These are phyloP conservation scores for Acanthamoeba triangularis DNA, from an alignment of 208 protist species.

Conservation along the genomic window DNA sequence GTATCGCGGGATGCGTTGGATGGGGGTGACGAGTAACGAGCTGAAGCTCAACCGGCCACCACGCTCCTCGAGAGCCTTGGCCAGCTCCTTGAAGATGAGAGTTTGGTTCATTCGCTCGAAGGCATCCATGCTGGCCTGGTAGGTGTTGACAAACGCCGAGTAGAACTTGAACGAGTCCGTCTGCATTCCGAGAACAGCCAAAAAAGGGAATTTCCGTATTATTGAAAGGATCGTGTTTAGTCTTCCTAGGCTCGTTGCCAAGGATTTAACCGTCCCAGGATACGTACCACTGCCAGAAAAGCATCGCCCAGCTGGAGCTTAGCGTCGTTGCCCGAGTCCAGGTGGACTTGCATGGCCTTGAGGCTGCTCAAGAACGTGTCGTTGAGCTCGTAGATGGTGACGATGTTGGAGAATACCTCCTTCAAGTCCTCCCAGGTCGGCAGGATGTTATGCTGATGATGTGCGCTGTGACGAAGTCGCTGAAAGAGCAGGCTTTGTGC, in stretches of 20 bases:
- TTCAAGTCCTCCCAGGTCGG: constrained; percentile 1
- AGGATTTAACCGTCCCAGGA: too few species aligned
- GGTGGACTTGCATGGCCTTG: background rate
- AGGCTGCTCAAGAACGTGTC: background rate
- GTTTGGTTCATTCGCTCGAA: background rate
- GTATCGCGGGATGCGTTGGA: constrained; percentile 20
- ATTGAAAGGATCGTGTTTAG: too few species aligned
- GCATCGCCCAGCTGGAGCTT: constrained; percentile 41
- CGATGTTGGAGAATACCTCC: constrained; percentile 16
- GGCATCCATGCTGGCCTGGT: constrained; percentile 22
- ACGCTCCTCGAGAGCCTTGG: background rate
- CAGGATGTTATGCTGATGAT: background rate
- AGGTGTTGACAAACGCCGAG: constrained; percentile 34
- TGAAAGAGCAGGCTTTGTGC: background rate
- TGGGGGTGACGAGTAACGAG: constrained; percentile 35
- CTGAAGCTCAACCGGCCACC: background rate
- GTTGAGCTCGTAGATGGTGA: constrained; percentile 47
- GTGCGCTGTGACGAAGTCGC: background rate
- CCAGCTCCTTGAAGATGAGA: background rate
- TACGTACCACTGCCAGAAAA: background rate
- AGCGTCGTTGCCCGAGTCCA: background rate
- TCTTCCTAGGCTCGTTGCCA: too few species aligned
- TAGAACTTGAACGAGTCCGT: constrained; percentile 67
- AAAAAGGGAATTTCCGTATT: too few species aligned
- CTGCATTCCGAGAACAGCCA: background rate